phyloP scores from a whole-genome alignment of 495 filamentous ascomycete species.

The Xylaria curta region DNA sequence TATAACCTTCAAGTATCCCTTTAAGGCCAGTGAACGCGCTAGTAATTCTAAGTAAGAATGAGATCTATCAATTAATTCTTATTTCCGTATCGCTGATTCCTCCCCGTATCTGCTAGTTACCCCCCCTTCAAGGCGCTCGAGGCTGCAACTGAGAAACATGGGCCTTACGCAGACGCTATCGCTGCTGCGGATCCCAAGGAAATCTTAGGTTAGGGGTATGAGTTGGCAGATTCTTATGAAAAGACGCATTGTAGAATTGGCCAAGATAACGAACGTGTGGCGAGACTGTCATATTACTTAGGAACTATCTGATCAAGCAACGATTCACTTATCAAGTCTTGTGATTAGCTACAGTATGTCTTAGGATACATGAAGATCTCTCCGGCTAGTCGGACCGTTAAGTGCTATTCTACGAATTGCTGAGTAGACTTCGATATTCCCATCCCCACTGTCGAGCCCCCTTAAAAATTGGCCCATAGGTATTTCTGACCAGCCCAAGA shows the following conservation, averaged over 20 bases:
- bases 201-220: not conserved
- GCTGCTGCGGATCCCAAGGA: constrained; percentile 11
- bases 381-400: not conserved
- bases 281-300: not conserved
- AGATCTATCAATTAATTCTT: not conserved
- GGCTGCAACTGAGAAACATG: not conserved
- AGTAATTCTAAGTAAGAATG: not conserved
- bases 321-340: not conserved
- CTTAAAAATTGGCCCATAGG: constrained; percentile 55
- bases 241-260: not conserved
- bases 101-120: not conserved
- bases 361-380: not conserved
- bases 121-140: not conserved
- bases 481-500: constrained; percentile 62
- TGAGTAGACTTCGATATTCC: not conserved
- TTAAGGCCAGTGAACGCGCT: not conserved
- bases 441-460: not conserved
- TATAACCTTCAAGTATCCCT: constrained; percentile 4
- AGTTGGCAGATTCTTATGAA: not conserved
- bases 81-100: not conserved
- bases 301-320: not conserved
- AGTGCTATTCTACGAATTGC: not conserved
- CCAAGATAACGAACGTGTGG: not conserved
- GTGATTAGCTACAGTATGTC: not conserved
- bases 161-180: constrained; percentile 7